Evolutionary conservation across 2,329 filamentous ascomycete species (phyloP).

Genomic region (Fusarium proliferatum): DNA sequence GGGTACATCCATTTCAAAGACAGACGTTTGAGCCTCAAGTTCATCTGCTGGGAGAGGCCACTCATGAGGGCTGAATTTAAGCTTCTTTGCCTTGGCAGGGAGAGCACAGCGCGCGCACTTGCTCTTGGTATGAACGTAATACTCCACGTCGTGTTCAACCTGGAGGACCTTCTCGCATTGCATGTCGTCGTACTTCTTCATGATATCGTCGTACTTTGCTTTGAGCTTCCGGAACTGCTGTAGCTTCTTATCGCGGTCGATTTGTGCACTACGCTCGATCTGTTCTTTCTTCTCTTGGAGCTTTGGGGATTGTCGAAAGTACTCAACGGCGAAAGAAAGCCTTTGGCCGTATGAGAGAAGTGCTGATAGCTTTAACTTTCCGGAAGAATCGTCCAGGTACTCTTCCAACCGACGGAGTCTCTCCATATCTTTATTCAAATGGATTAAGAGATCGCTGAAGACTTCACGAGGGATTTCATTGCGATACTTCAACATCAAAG

Average conservation of each 20-base stretch:
- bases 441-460: conserved; percentile 59
- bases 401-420: conserved; percentile 59
- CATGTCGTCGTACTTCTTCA: neutral
- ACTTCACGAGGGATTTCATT: conserved; percentile 55
- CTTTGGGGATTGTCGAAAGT: conserved; percentile 19
- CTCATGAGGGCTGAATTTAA: conserved; percentile 64
- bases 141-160: neutral
- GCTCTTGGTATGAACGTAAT: conserved; percentile 1
- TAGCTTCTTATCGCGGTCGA: neutral
- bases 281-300: conserved; percentile 46
- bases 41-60: conserved; percentile 62
- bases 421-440: conserved; percentile 56
- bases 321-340: conserved; percentile 32
- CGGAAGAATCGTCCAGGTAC: conserved; percentile 46
- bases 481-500: conserved; percentile 59
- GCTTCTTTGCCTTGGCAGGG: conserved; percentile 43
- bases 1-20: conserved; percentile 66
- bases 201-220: conserved; percentile 13
- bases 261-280: conserved; percentile 55
- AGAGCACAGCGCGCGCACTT: conserved; percentile 53
- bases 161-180: neutral
- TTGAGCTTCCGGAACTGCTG: conserved; percentile 24
- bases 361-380: neutral
- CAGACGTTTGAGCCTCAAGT: conserved; percentile 54
- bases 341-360: conserved; percentile 32